Percentiles rank a stretch among this genome's conserved stretches.
These are phyloP conservation scores for Sporothrix pseudoabietina DNA, from an alignment of 2,329 filamentous ascomycete species.

Conservation along the genomic window DNA sequence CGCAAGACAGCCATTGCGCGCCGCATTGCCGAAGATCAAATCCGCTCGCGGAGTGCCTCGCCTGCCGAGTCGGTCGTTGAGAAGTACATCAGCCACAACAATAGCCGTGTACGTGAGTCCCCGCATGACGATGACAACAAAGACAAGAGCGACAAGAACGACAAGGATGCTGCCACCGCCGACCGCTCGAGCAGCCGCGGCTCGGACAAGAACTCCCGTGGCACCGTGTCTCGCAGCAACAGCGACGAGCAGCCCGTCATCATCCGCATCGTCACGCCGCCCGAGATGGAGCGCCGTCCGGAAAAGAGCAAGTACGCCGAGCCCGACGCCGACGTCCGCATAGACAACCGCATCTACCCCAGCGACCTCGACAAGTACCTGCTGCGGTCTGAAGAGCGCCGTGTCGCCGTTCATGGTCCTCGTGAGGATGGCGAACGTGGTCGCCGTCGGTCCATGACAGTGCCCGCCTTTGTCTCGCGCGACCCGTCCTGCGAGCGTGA, in stretches of 20 bases:
- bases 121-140: background rate
- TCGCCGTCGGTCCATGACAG: slow-evolving; percentile 32
- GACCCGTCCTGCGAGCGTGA: slow-evolving; percentile 59
- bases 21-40: slow-evolving; percentile 57
- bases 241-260: slow-evolving; percentile 37
- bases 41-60: slow-evolving; percentile 55
- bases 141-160: background rate
- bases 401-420: slow-evolving; percentile 33
- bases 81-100: slow-evolving; percentile 51
- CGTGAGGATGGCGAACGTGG: background rate
- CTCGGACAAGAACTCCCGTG: background rate
- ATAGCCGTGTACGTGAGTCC: background rate
- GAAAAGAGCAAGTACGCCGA: slow-evolving; percentile 57
- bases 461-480: slow-evolving; percentile 48
- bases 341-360: slow-evolving; percentile 62
- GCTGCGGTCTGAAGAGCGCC: slow-evolving; percentile 11
- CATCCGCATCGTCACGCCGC: slow-evolving; percentile 57
- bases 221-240: slow-evolving; percentile 2
- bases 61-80: slow-evolving; percentile 58
- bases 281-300: slow-evolving; percentile 50
- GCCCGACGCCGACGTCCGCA: slow-evolving; percentile 64
- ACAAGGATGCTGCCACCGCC: background rate
- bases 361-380: slow-evolving; percentile 49
- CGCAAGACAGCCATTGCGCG: slow-evolving; percentile 58
- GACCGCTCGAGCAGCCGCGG: background rate